Evolutionary conservation across 768 basidiomycete species (phyloP).

Genomic region (Naganishia vishniacii): DNA sequence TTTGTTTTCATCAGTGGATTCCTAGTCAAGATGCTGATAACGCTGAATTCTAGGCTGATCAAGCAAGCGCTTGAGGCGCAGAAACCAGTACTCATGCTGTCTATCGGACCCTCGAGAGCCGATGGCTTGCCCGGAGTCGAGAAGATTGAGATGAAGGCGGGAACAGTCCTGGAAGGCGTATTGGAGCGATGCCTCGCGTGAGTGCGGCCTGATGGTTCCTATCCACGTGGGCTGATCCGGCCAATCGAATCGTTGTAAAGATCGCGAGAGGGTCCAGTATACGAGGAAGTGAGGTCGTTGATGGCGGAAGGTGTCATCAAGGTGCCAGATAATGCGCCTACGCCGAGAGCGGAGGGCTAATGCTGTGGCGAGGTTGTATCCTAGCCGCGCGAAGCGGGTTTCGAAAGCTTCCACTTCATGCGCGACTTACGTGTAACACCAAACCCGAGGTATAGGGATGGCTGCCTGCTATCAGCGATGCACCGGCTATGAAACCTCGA

Average conservation of each 20-base stretch:
- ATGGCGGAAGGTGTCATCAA: slow-evolving; percentile 25
- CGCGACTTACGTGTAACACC: too few relatives aligned
- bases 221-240: not conserved
- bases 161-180: slow-evolving; percentile 65
- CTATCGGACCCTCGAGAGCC: slow-evolving; percentile 81
- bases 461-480: too few relatives aligned
- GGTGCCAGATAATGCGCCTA: slow-evolving; percentile 9
- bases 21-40: not conserved
- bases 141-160: slow-evolving; percentile 72
- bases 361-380: not conserved
- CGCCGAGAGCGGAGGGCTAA: slow-evolving; percentile 5
- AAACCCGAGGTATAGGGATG: too few relatives aligned
- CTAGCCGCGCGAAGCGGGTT: too few relatives aligned
- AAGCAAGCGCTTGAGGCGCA: slow-evolving; percentile 68
- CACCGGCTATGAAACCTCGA: too few relatives aligned
- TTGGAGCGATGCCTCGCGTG: slow-evolving; percentile 31
- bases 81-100: slow-evolving; percentile 76
- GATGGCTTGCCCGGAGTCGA: slow-evolving; percentile 62
- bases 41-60: slow-evolving; percentile 56
- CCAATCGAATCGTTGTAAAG: not conserved
- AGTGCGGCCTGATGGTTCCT: not conserved
- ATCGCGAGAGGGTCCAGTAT: slow-evolving; percentile 9
- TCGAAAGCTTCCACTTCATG: too few relatives aligned
- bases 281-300: slow-evolving; percentile 19
- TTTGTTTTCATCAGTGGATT: slow-evolving; percentile 43